Evolutionary conservation across 805 yeast genomes (phyloP).

Genomic region (Ogataea siamensis): DNA sequence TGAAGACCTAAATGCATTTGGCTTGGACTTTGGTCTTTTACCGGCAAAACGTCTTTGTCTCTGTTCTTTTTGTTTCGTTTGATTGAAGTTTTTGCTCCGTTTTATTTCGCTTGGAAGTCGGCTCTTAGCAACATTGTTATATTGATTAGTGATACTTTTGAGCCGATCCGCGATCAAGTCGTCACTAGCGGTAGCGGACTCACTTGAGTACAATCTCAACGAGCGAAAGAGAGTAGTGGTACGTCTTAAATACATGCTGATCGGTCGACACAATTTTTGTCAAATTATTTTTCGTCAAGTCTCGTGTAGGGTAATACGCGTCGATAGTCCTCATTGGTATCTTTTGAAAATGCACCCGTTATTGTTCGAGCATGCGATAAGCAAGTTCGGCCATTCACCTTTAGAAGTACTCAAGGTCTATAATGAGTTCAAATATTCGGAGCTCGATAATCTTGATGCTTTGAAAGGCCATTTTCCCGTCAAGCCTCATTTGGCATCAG

Average conservation of each 20-base stretch:
- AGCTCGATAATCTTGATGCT: constrained; percentile 21
- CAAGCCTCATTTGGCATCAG: constrained; percentile 48
- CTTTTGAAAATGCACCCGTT: constrained; percentile 24
- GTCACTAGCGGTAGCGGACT: not conserved
- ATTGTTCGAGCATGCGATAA: constrained; percentile 22
- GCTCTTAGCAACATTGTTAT: not conserved
- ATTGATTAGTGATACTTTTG: not conserved
- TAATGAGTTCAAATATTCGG: constrained; percentile 28
- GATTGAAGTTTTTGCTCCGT: too few relatives aligned
- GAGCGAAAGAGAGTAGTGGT: constrained; percentile 1
- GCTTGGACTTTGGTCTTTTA: too few relatives aligned
- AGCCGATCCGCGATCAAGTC: not conserved
- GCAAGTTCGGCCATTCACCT: constrained; percentile 12
- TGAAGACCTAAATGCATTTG: too few relatives aligned
- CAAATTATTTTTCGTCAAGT: constrained; percentile 8
- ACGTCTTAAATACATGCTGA: constrained; percentile 7
- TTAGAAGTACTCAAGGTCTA: constrained; percentile 23
- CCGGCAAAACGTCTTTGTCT: too few relatives aligned
- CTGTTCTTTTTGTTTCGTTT: too few relatives aligned
- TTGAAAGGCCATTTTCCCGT: constrained; percentile 35
- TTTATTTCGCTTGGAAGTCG: not conserved
- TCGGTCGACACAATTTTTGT: constrained; percentile 1
- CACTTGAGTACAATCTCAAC: constrained; percentile 2
- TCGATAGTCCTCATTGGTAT: constrained; percentile 6
- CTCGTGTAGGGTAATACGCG: constrained; percentile 11